Evolutionary conservation across 768 basidiomycete genomes (phyloP), one percentile per base, ranked within the genome.

Genomic region (Coprinopsis marcescibilis): DNA sequence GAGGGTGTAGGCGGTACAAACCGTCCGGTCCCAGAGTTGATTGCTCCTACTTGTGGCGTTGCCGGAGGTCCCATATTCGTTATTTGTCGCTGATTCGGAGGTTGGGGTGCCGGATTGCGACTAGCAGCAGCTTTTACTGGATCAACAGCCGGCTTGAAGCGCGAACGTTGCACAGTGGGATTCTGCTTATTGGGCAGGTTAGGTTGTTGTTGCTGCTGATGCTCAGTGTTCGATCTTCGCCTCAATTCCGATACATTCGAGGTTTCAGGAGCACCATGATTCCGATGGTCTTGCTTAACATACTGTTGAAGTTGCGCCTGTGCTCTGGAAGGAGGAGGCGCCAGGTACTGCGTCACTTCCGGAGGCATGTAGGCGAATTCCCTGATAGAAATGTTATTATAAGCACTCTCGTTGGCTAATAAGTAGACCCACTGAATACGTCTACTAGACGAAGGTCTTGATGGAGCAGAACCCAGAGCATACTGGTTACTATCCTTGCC

Each of bases 321-420:
- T 45, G 60, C 60, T 54, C 72, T 69, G 13, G 73, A 63, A 17
- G 71, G 57, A 26, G 60, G 62, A 14, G 68, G 67, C 2, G 63
- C 54, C 27, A 68, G 69, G 43, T 58, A 60, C 48, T 70, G 75
- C 34, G 70, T 60, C 26, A 66, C 70, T 15, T 70, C 67, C 19
- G 75, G 71, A 19, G 75, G 74, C 3, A 60, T 65, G 60, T 84
- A 89, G n/a, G 78, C 76, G 59, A 80, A 89, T 62, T 83, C 77
- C 49, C 87, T 89, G 14, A 43, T 24, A 21, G 15, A 12, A n/a
- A n/a, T n/a, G n/a, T 55, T 23, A 60, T 41, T 54, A 59, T 56
- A 63, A 57, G 58, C 53, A 36, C 24, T 17, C 12, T 24, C 13
- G 29, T 3, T 17, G 20, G 8, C 7, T 6, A 19, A 21, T 19